These are phyloP conservation scores for Phycomyces blakesleeanus DNA, from an alignment of 192 early-diverging fungal genomes.

Conservation along the genomic window DNA sequence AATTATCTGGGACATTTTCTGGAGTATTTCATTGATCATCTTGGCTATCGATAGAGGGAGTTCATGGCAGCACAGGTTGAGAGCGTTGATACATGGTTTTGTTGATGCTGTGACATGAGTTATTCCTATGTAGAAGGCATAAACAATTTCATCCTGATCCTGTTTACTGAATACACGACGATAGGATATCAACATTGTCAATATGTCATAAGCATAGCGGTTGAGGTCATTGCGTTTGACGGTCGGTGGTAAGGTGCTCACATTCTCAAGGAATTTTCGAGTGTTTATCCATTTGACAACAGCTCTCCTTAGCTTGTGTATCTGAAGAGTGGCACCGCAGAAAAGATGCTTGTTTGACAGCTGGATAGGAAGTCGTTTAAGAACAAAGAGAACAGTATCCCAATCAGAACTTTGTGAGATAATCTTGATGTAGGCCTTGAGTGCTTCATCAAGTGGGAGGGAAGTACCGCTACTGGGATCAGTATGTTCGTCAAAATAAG, in stretches of 20 bases:
- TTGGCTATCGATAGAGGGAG: conserved; percentile 75
- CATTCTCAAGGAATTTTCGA: conserved; percentile 53
- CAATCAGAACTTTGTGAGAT: conserved; percentile 66
- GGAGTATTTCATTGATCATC: conserved; percentile 62
- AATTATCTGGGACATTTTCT: conserved; percentile 79
- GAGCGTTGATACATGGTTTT: conserved; percentile 76
- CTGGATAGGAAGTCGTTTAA: conserved; percentile 64
- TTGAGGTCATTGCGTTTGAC: conserved; percentile 67
- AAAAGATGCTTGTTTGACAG: conserved; percentile 75
- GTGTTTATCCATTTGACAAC: conserved; percentile 54
- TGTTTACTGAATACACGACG: conserved; percentile 59
- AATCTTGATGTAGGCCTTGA: conserved; percentile 53
- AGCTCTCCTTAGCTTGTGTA: conserved; percentile 47
- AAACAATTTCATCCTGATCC: conserved; percentile 69
- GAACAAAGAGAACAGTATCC: conserved; percentile 66
- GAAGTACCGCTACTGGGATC: background rate
- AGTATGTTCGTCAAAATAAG: background rate
- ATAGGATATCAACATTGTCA: conserved; percentile 67
- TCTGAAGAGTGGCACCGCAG: conserved; percentile 48
- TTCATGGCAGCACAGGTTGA: conserved; percentile 78
- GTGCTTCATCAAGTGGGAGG: conserved; percentile 24
- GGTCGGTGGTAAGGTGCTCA: conserved; percentile 52
- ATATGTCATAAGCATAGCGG: conserved; percentile 53
- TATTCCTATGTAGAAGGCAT: conserved; percentile 72
- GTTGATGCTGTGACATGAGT: conserved; percentile 63